Evolutionary conservation across 768 basidiomycete species (phyloP).

Genomic region (Pleurotus cornucopiae): DNA sequence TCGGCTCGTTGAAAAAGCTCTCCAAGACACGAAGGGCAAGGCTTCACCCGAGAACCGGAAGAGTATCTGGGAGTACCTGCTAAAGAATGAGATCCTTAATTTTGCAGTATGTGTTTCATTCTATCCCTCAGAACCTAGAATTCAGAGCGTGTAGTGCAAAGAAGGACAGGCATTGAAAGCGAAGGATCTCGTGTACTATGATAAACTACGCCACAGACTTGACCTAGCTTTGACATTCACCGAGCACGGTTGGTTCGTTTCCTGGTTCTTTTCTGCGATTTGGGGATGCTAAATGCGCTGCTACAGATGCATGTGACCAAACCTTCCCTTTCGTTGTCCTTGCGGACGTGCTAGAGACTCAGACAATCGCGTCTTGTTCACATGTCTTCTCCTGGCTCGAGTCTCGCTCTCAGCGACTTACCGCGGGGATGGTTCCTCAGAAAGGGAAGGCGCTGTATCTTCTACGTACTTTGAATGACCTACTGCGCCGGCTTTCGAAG

Average conservation of each 20-base stretch:
- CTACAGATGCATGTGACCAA: constrained; percentile 70
- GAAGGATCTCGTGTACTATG: constrained; percentile 53
- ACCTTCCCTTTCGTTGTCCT: constrained; percentile 70
- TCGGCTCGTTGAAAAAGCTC: constrained; percentile 40
- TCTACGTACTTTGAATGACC: constrained; percentile 81
- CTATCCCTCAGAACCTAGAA: background rate
- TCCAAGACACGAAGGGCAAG: constrained; percentile 36
- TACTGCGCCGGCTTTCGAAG: constrained; percentile 83
- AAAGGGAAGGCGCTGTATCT: constrained; percentile 86
- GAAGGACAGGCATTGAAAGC: constrained; percentile 65
- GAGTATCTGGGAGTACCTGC: constrained; percentile 70
- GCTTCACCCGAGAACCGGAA: constrained; percentile 56
- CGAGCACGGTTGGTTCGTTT: constrained; percentile 55
- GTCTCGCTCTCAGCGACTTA: constrained; percentile 61
- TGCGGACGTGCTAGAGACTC: constrained; percentile 80
- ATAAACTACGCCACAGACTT: constrained; percentile 52
- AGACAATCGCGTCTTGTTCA: constrained; percentile 82
- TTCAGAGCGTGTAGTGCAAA: constrained; percentile 39
- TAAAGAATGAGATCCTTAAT: constrained; percentile 67
- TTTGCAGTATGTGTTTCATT: constrained; percentile 53
- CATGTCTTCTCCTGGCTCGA: constrained; percentile 90
- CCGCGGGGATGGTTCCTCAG: constrained; percentile 75
- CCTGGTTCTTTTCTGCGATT: background rate
- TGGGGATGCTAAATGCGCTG: no score
- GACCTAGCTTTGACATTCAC: constrained; percentile 76